Conservation (phyloP, 768 basidiomycete species). For the Phlegmacium glaucopus region DNA sequence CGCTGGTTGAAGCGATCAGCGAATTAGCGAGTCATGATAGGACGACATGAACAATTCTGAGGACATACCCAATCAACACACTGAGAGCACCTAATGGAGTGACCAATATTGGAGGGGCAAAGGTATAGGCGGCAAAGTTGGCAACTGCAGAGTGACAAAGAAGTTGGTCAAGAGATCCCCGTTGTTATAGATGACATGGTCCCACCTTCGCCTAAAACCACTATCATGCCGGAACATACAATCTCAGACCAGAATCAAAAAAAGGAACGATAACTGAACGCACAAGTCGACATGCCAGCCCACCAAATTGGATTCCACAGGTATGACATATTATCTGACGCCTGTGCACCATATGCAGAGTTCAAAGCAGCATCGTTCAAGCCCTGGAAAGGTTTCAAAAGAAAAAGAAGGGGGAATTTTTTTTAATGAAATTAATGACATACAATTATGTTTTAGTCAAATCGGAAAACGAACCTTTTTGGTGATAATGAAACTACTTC, state of each 20-base stretch:
- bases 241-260: not conserved
- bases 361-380: constrained; percentile 78
- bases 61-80: constrained; percentile 87
- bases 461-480: constrained; percentile 70
- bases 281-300: constrained; percentile 90
- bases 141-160: constrained; percentile 44
- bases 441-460: not conserved
- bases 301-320: constrained; percentile 95
- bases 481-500: constrained; percentile 96
- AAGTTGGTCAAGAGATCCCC: constrained; percentile 1
- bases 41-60: not conserved
- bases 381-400: constrained; percentile 50
- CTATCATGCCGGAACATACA: constrained; percentile 39
- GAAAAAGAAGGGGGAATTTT: not conserved
- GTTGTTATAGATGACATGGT: not conserved
- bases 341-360: constrained; percentile 44
- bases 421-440: not conserved
- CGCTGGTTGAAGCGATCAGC: constrained; percentile 44
- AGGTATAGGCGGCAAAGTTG: constrained; percentile 96
- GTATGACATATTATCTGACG: constrained; percentile 84
- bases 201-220: constrained; percentile 89
- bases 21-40: not conserved
- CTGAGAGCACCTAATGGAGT: constrained; percentile 96
- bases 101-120: constrained; percentile 97
- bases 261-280: constrained; percentile 37